A percentile compares a stretch with the other conserved stretches of the same genome.
Evolutionary conservation across 2,329 filamentous ascomycete species (phyloP).

Genomic region (Torrubiella hemipterigena): DNA sequence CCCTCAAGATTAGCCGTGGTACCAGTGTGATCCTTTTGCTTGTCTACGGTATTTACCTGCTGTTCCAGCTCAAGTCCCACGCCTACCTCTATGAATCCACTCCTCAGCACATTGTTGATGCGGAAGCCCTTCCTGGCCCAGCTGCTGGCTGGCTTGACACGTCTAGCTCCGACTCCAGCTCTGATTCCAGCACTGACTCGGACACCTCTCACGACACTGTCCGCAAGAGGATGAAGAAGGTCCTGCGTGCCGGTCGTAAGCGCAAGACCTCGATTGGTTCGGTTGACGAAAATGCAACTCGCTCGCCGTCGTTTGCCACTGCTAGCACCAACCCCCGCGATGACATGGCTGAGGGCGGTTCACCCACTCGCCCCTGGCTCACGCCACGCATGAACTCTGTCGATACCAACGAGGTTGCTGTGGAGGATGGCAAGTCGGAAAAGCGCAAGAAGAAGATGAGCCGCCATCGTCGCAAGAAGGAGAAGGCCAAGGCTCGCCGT

Average conservation of each 20-base stretch:
- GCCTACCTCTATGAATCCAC: slow-evolving; percentile 87
- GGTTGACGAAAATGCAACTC: slow-evolving; percentile 38
- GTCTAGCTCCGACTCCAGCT: slow-evolving; percentile 43
- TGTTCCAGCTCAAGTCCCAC: slow-evolving; percentile 89
- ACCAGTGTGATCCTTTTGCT: slow-evolving; percentile 76
- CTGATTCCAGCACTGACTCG: slow-evolving; percentile 56
- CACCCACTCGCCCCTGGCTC: slow-evolving; percentile 21
- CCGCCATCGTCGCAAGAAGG: slow-evolving; percentile 27
- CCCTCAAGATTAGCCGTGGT: slow-evolving; percentile 76
- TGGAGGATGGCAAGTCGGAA: slow-evolving; percentile 30
- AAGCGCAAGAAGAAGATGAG: slow-evolving; percentile 24
- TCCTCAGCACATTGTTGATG: slow-evolving; percentile 84
- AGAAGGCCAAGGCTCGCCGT: slow-evolving; percentile 31
- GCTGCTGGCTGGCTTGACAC: slow-evolving; percentile 72
- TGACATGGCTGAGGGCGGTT: slow-evolving; percentile 25
- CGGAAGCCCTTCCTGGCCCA: slow-evolving; percentile 77
- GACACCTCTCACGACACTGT: slow-evolving; percentile 54
- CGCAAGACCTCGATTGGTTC: slow-evolving; percentile 70
- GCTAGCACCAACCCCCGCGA: slow-evolving; percentile 21
- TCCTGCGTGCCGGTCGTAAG: slow-evolving; percentile 56
- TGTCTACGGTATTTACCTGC: slow-evolving; percentile 71
- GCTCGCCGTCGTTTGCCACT: slow-evolving; percentile 29
- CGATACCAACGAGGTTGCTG: slow-evolving; percentile 29
- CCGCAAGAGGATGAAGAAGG: slow-evolving; percentile 62
- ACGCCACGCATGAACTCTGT: slow-evolving; percentile 23